Base-by-base conservation (phyloP, 345 rosid species). In the Linum trigynum region DNA sequence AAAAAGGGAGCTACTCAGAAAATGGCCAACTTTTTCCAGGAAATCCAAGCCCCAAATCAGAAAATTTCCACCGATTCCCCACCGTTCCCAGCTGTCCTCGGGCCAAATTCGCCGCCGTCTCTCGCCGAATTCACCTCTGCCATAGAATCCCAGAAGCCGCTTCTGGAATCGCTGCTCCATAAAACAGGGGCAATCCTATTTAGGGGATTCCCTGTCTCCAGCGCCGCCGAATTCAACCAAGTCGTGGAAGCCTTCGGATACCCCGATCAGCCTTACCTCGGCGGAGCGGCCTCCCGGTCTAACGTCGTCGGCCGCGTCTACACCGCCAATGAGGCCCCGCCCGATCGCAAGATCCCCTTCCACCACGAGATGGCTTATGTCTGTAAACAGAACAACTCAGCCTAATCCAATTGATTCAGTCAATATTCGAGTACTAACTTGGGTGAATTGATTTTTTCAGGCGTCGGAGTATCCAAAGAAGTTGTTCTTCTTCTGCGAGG, bases 401-500 rank as follows among this genome's bases (percentile, higher is more conserved):
- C 32, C 32, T 23, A 23, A 23, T 23, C 32, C 32, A 23, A n/a
- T n/a, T n/a, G n/a, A n/a, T n/a, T n/a, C n/a, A n/a, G n/a, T n/a
- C n/a, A n/a, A n/a, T n/a, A n/a, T n/a, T n/a, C n/a, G n/a, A n/a
- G n/a, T n/a, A n/a, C n/a, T 23, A 23, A 23, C 32, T 23, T 23
- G 32, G 32, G 32, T 23, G 32, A 23, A 23, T 23, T 23, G 98
- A 1, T 85, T 86, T 0, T 0, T 65, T n/a, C 81, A 89, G 98
- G 88, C 87, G n/a, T 88, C 94, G 39, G 91, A 89, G 79, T 92
- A 87, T 63, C 98, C 95, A 42, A 80, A 92, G 14, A 92, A 89
- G 42, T 64, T 89, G 81, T 92, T 92, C 75, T 92, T 92, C 73
- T 92, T 80, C 57, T 87, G 98, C 55, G 98, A 92, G 75, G 74